These are phyloP conservation scores for Solanum aculeatissimum DNA, from an alignment of 305 asterid genomes.

Conservation along the genomic window DNA sequence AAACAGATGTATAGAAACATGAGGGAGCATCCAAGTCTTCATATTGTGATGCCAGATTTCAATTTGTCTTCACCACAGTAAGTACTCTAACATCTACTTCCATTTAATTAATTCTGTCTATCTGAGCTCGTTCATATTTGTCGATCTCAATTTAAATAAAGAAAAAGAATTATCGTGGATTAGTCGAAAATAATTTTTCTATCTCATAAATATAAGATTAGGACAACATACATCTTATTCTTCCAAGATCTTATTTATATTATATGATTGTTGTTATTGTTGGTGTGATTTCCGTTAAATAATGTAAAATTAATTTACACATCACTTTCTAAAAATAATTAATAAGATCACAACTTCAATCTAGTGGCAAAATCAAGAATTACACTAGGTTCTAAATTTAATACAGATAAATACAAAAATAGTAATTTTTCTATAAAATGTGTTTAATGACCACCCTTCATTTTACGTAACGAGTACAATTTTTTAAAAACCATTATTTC, in stretches of 20 bases:
- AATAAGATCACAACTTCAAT: too few species aligned
- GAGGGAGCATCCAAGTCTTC: constrained; percentile 13
- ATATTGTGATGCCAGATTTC: constrained; percentile 1
- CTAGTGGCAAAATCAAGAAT: too few species aligned
- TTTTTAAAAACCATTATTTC: too few species aligned
- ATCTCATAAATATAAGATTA: not conserved
- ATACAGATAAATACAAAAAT: too few species aligned
- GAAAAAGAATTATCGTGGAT: not conserved
- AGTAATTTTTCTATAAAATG: too few species aligned
- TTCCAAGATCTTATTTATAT: not conserved
- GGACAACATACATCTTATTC: not conserved
- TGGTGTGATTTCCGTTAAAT: not conserved
- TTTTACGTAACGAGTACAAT: too few species aligned
- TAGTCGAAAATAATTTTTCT: not conserved
- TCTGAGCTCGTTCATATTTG: not conserved
- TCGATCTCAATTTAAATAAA: not conserved
- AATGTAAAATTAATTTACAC: too few species aligned
- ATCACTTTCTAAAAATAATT: too few species aligned
- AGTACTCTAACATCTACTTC: not conserved
- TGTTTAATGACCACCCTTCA: too few species aligned
- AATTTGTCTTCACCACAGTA: not conserved
- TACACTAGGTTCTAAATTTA: too few species aligned
- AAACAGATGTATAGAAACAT: constrained; percentile 54
- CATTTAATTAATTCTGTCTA: not conserved
- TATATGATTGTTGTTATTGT: not conserved